Base-by-base conservation (phyloP, 495 filamentous ascomycete species). In the Tuber aestivum region DNA sequence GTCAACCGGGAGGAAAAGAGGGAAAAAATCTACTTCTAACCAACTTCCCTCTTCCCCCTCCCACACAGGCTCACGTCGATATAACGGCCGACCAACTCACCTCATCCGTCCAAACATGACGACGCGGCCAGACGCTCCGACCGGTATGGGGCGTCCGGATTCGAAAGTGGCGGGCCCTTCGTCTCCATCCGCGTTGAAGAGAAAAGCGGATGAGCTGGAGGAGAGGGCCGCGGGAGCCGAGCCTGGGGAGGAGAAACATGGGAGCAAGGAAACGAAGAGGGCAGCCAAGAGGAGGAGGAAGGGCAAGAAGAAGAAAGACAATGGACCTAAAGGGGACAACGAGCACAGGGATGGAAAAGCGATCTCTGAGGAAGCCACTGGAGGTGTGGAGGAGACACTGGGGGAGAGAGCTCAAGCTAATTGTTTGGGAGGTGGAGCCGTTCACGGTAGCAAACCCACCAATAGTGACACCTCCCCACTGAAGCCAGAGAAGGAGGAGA, bases 251-350 rank as follows among this genome's bases (percentile, higher is more conserved):
- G 70, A 50, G 48, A 61, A 71, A 20, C 48, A 70, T 20, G 41
- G 16, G 42, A 68, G 74, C 37, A 73, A 69, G 56, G 74, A 72
- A 40, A 35, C 41, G 41, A 50, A 72, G 4, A 40, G 38, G 50
- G 44, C 20, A 14, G 74, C 61, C 27, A 75, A 75, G 70, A 71
- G 72, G 70, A 75, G 27, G 50, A 80, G 72, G 23, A 41, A 42
- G 35, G 61, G 37, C 1, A 78, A 70, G 71, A 79, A 74, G 42
- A n/a, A 72, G 71, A 72, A 72, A 40, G 61, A 81, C 37, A 72
- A 70, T 44, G 32, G 77, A 12, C 21, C 8, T 21, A 74, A 69
- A 65, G 12, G 56, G 10, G 27, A 32, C 56, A 7, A 8, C n/a
- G 14, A 35, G 27, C 10, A 65, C 35, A 65, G 35, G 56, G 56